A percentile compares a stretch with the other conserved stretches of the same genome.
phyloP scores from a whole-genome alignment of 2,329 filamentous ascomycete species.

The Myriangium duriaei region DNA sequence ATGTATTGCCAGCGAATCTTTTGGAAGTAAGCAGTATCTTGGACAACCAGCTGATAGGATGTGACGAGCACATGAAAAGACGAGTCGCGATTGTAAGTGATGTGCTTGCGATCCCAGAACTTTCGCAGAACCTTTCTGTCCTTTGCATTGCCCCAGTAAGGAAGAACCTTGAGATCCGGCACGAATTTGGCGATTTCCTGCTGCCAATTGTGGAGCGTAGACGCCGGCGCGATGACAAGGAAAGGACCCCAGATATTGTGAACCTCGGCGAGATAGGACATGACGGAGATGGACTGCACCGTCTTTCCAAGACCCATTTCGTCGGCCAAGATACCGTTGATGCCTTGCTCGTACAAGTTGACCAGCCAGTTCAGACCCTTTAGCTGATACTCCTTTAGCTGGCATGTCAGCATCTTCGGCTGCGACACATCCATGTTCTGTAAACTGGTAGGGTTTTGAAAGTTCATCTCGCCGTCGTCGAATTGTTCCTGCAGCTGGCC shows the following conservation, averaged over 20 bases:
- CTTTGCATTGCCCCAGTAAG: constrained; percentile 91
- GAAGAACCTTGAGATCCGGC: constrained; percentile 83
- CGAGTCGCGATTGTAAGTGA: constrained; percentile 85
- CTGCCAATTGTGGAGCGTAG: constrained; percentile 97
- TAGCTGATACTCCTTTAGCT: constrained; percentile 96
- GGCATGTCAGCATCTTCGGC: constrained; percentile 81
- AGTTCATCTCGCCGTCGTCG: constrained; percentile 97
- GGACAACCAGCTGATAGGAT: constrained; percentile 93
- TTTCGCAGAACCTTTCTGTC: constrained; percentile 94
- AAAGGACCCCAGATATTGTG: constrained; percentile 98
- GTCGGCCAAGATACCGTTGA: constrained; percentile 97
- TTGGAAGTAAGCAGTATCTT: constrained; percentile 93
- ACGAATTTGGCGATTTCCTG: constrained; percentile 96
- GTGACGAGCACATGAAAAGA: constrained; percentile 94
- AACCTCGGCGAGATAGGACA: constrained; percentile 94
- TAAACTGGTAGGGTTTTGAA: constrained; percentile 93
- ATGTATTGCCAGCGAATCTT: constrained; percentile 99
- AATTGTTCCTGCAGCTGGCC: constrained; percentile 56
- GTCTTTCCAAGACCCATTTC: constrained; percentile 99
- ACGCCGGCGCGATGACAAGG: constrained; percentile 88
- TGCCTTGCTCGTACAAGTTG: constrained; percentile 97
- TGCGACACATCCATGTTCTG: constrained; percentile 91
- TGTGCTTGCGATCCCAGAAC: constrained; percentile 97
- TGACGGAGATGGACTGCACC: constrained; percentile 96
- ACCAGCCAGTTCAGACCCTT: constrained; percentile 99